Conservation (phyloP, 768 basidiomycete species). For the Epithele typhae region DNA sequence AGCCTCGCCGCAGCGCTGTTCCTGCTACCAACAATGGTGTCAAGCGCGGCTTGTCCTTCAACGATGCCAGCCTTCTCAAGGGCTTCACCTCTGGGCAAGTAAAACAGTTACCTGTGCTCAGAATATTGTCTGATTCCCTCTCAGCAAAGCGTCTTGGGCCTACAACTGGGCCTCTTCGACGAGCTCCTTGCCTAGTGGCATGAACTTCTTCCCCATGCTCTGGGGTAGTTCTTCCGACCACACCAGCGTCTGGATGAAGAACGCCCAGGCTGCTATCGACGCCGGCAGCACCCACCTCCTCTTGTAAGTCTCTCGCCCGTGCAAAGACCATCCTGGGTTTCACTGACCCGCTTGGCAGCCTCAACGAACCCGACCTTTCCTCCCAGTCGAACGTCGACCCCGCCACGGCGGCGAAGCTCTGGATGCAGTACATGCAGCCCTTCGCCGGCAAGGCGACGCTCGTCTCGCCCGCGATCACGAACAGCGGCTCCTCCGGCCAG, state of each 20-base stretch:
- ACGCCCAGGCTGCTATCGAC: constrained; percentile 26
- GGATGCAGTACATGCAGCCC: constrained; percentile 28
- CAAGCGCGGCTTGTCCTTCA: constrained; percentile 28
- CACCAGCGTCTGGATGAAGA: constrained; percentile 19
- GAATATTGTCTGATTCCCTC: no score
- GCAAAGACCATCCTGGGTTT: background rate
- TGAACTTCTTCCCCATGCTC: constrained; percentile 26
- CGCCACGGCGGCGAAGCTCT: constrained; percentile 22
- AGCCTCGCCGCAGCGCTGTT: no score
- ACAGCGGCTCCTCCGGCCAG: constrained; percentile 25
- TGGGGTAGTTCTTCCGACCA: constrained; percentile 17
- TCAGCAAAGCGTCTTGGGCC: constrained; percentile 22
- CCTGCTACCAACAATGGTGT: no score
- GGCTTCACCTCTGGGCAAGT: constrained; percentile 18
- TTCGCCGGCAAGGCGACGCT: constrained; percentile 29
- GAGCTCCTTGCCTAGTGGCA: constrained; percentile 11
- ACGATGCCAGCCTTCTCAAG: constrained; percentile 17
- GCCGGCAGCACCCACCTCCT: constrained; percentile 24
- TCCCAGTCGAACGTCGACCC: constrained; percentile 27
- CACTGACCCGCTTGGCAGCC: constrained; percentile 10
- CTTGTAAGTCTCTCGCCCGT: constrained; percentile 11
- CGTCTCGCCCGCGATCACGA: constrained; percentile 29
- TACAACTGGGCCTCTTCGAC: constrained; percentile 25
- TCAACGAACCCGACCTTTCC: constrained; percentile 28
- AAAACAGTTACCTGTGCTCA: no score